A percentile compares a stretch with the other conserved stretches of the same genome.
Conservation (phyloP, 1,139 yeast species). For the Sugiyamaella novakii region DNA sequence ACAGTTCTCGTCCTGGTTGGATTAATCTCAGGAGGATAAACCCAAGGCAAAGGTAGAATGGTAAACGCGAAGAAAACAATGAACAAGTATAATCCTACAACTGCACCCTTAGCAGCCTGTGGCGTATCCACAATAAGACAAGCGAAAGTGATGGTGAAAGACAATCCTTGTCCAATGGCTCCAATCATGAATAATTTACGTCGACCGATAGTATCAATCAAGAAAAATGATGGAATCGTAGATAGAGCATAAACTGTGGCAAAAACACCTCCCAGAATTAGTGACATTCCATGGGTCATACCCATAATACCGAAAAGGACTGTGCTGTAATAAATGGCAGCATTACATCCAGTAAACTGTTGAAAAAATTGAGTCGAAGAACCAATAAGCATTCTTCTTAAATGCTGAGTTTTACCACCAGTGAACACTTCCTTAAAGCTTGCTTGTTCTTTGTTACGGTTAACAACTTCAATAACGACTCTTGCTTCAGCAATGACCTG, state of each 20-base stretch:
- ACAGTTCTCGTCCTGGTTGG: conserved; percentile 58
- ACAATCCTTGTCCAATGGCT: conserved; percentile 50
- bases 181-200: conserved; percentile 54
- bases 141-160: conserved; percentile 77
- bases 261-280: conserved; percentile 61
- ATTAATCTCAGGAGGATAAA: conserved; percentile 47
- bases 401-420: conserved; percentile 52
- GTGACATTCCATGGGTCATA: conserved; percentile 53
- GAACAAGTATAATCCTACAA: conserved; percentile 59
- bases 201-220: conserved; percentile 67
- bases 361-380: conserved; percentile 52
- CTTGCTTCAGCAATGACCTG: conserved; percentile 31
- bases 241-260: conserved; percentile 57
- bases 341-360: conserved; percentile 74
- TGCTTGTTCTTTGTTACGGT: conserved; percentile 26
- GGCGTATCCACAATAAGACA: conserved; percentile 49
- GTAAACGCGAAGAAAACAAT: conserved; percentile 58
- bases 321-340: conserved; percentile 51
- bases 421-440: conserved; percentile 53
- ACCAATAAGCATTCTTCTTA: conserved; percentile 51
- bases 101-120: conserved; percentile 46
- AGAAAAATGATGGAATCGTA: conserved; percentile 50
- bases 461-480: conserved; percentile 32
- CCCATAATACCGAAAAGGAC: conserved; percentile 51
- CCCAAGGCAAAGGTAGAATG: conserved; percentile 54